Evolutionary conservation across 176 grass and related monocot species (phyloP), one percentile per base, ranked within the genome.

Genomic region (Aegilops speltoides): DNA sequence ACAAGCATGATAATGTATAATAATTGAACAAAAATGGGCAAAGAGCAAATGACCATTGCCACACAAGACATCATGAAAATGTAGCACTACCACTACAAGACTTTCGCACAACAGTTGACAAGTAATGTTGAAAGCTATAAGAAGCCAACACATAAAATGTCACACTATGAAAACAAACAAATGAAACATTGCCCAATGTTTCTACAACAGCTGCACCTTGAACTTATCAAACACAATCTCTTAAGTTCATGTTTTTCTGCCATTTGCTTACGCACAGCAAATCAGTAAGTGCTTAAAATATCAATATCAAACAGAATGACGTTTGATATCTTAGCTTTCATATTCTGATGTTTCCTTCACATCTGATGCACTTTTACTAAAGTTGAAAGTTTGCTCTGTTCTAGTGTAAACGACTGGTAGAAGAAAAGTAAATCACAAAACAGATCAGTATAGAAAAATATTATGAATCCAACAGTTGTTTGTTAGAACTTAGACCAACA

Each of bases 61-160:
- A 31, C 78, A 81, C 15, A 28, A 40, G 38, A 87, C 20, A 87
- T 54, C 23, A 28, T 66, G 68, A 74, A 66, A 76, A 33, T 6
- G 20, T 72, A 83, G 20, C 66, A 45, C 17, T 16, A 83, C 0
- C 48, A 45, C 17, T 16, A 71, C 0, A 83, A 17, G 34, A 40
- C 6, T 72, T 81, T 57, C 20, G 20, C 50, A 26, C 22, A 7
- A 72, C 31, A 20, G 36, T 16, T 59, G n/a, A 38, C 22, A 72
- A 16, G 5, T 70, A 19, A 19, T 37, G 13, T 82, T 50, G 16
- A 48, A 59, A 83, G 13, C 52, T 59, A 8, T 20, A 72, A 82
- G 46, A 71, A 82, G n/a, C 20, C 32, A 71, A 71, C 43, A 24
- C 17, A 81, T 22, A 41, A 75, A 75, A 75, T 75, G 72, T 75